A percentile compares a stretch with the other conserved stretches of the same genome.
phyloP scores from a whole-genome alignment of 2,329 filamentous ascomycete species.

The Podosphaera aphanis region DNA sequence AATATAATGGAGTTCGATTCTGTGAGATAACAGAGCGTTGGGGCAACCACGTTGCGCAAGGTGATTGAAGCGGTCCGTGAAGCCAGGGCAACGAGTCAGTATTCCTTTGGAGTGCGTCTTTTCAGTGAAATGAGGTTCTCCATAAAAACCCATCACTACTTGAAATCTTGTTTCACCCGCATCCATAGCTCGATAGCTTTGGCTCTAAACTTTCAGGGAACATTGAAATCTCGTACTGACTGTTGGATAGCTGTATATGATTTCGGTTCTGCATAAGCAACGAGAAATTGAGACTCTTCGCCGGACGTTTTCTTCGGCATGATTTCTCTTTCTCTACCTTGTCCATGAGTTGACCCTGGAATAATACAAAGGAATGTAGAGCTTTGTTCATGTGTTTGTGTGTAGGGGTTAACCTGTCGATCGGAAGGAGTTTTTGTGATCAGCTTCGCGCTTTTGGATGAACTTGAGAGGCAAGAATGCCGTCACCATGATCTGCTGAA shows the following conservation, averaged over 20 bases:
- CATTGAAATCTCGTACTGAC: not conserved
- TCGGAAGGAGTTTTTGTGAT: not conserved
- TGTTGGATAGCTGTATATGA: not conserved
- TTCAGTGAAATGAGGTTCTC: not conserved
- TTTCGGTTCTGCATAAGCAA: not conserved
- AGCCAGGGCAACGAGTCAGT: not conserved
- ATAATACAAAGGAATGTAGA: not conserved
- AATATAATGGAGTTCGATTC: not conserved
- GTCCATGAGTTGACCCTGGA: not conserved
- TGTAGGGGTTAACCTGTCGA: not conserved
- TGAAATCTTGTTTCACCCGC: not conserved
- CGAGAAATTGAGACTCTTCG: not conserved
- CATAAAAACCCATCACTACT: not conserved
- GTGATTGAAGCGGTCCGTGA: not conserved
- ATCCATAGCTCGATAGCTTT: not conserved
- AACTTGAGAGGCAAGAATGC: not conserved
- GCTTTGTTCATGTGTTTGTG: not conserved
- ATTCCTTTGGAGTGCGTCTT: not conserved
- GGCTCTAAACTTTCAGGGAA: not conserved
- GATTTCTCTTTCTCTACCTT: not conserved
- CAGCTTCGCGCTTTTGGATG: not conserved
- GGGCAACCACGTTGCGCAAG: not conserved
- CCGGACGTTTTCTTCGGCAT: not conserved
- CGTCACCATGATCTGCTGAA: not conserved
- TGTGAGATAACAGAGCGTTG: not conserved